Evolutionary conservation across 768 basidiomycete species (phyloP).

Genomic region (Candolleomyces eurysporus): DNA sequence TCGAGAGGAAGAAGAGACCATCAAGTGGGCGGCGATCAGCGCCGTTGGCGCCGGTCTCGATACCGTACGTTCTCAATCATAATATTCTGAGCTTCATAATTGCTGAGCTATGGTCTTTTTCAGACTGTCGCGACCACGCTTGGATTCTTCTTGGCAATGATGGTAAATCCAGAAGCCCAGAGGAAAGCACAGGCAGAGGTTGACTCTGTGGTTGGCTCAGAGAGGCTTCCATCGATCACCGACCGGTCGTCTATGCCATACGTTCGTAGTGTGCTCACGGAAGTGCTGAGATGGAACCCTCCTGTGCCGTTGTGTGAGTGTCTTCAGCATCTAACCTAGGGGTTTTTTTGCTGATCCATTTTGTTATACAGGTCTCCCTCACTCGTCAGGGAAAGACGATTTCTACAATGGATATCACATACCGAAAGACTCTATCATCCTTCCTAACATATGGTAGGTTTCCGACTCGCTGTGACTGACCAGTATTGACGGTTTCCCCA

Average conservation of each 20-base stretch:
- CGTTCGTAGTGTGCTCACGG: slow-evolving; percentile 55
- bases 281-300: slow-evolving; percentile 52
- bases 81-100: too few relatives aligned
- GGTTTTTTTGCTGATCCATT: neutral
- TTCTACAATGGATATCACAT: slow-evolving; percentile 29
- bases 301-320: slow-evolving; percentile 41
- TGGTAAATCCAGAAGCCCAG: slow-evolving; percentile 51
- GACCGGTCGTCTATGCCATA: slow-evolving; percentile 60
- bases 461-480: too few relatives aligned
- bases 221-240: slow-evolving; percentile 56
- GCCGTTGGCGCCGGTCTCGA: slow-evolving; percentile 53
- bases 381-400: slow-evolving; percentile 28
- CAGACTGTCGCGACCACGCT: slow-evolving; percentile 62
- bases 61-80: slow-evolving; percentile 35
- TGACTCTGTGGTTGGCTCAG: slow-evolving; percentile 54
- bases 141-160: slow-evolving; percentile 60
- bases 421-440: slow-evolving; percentile 28
- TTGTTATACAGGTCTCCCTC: slow-evolving; percentile 21
- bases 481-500: neutral
- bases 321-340: neutral
- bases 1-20: slow-evolving; percentile 60
- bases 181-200: slow-evolving; percentile 63
- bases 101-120: neutral
- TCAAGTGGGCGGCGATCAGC: slow-evolving; percentile 58
- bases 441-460: slow-evolving; percentile 32